These are phyloP conservation scores for Diaporthe citriasiana DNA, from an alignment of 2,329 filamentous ascomycete genomes.

Conservation along the genomic window DNA sequence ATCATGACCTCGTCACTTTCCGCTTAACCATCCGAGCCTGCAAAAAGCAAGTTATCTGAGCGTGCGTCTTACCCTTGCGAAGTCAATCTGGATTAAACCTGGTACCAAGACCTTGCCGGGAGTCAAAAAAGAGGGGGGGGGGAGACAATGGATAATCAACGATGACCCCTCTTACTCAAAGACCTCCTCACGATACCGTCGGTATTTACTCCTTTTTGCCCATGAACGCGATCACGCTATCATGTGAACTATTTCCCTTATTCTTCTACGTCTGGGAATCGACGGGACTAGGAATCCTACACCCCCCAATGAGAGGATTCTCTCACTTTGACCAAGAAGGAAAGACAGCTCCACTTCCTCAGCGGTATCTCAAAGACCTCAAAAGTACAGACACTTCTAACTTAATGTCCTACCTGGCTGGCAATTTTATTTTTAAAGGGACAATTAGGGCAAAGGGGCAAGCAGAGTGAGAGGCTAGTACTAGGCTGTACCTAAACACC, in stretches of 20 bases:
- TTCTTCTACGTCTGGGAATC: not conserved
- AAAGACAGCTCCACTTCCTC: too few relatives aligned
- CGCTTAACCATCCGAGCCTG: not conserved
- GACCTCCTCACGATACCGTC: not conserved
- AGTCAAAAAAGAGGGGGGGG: not conserved
- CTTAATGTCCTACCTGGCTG: too few relatives aligned
- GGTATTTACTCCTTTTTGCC: conserved; percentile 12
- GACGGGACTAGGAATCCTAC: too few relatives aligned
- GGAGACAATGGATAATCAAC: not conserved
- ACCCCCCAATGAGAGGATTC: too few relatives aligned
- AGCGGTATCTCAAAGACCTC: too few relatives aligned
- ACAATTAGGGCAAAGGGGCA: too few relatives aligned
- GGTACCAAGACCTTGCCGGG: not conserved
- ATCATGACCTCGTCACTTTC: not conserved
- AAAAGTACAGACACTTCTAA: too few relatives aligned
- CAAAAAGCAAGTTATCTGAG: not conserved
- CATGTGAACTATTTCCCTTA: not conserved
- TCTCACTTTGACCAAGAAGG: too few relatives aligned
- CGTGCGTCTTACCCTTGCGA: conserved; percentile 1
- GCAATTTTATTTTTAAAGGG: too few relatives aligned
- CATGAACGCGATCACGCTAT: not conserved
- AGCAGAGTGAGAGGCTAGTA: too few relatives aligned
- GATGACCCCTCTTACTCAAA: not conserved
- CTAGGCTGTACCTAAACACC: too few relatives aligned
- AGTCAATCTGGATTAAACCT: not conserved